Conservation (phyloP, 2,329 filamentous ascomycete species). For the Setomelanomma holmii region DNA sequence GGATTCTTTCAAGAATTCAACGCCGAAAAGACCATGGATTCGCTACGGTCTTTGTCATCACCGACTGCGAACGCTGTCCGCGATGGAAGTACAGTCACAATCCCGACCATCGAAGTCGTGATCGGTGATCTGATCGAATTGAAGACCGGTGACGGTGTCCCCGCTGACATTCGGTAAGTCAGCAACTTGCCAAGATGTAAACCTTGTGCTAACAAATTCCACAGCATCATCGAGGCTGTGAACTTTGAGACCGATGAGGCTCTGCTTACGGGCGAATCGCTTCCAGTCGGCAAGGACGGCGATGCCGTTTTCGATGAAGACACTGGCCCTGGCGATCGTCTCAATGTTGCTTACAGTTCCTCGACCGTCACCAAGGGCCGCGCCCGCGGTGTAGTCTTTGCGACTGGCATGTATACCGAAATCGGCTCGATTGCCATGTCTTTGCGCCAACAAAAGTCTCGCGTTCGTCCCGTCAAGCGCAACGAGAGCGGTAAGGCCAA, state of each 20-base stretch:
- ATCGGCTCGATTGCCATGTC: slow-evolving; percentile 75
- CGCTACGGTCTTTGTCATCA: slow-evolving; percentile 52
- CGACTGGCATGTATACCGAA: slow-evolving; percentile 74
- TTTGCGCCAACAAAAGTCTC: slow-evolving; percentile 61
- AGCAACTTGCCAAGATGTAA: neutral
- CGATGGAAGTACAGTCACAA: slow-evolving; percentile 59
- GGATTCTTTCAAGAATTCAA: slow-evolving; percentile 57
- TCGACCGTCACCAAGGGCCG: slow-evolving; percentile 74
- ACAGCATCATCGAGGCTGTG: slow-evolving; percentile 63
- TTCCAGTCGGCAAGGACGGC: slow-evolving; percentile 69
- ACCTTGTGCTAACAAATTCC: slow-evolving; percentile 3
- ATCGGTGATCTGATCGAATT: slow-evolving; percentile 70
- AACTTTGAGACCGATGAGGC: slow-evolving; percentile 80
- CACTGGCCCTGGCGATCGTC: slow-evolving; percentile 69
- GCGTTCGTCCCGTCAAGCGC: slow-evolving; percentile 50
- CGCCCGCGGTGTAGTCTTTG: slow-evolving; percentile 70
- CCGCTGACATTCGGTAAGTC: slow-evolving; percentile 66
- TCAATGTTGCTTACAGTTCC: slow-evolving; percentile 73
- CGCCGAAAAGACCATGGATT: slow-evolving; percentile 58
- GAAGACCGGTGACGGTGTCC: slow-evolving; percentile 70
- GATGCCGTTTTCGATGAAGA: slow-evolving; percentile 60
- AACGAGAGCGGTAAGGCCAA: slow-evolving; percentile 41
- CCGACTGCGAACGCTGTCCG: slow-evolving; percentile 57
- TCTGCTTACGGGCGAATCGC: slow-evolving; percentile 72
- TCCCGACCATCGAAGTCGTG: slow-evolving; percentile 66